These are phyloP conservation scores for Papiliotrema flavescens DNA, from an alignment of 1,284 basidiomycete species.

Conservation along the genomic window DNA sequence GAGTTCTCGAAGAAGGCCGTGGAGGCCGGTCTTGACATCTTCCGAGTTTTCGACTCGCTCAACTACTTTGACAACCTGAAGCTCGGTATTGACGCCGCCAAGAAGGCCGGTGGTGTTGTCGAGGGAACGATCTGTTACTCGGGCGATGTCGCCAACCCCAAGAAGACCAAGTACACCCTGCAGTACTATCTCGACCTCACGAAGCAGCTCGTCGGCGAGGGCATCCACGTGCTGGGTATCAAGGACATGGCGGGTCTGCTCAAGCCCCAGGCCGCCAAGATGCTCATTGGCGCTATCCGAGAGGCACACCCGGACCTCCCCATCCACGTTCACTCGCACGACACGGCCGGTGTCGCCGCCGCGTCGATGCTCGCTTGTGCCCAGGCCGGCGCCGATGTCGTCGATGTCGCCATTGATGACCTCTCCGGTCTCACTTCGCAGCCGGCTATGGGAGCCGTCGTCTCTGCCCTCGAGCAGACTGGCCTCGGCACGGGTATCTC, in stretches of 20 bases:
- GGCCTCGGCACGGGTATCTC: slow-evolving; percentile 92
- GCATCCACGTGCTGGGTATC: slow-evolving; percentile 95
- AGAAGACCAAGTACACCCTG: slow-evolving; percentile 96
- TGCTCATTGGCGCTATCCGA: slow-evolving; percentile 93
- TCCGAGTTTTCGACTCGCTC: slow-evolving; percentile 98
- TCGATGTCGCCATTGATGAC: slow-evolving; percentile 98
- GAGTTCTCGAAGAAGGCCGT: slow-evolving; percentile 98
- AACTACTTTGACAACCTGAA: slow-evolving; percentile 97
- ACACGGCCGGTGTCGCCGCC: slow-evolving; percentile 96
- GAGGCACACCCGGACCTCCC: slow-evolving; percentile 95
- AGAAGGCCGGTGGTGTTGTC: slow-evolving; percentile 97
- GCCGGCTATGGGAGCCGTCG: slow-evolving; percentile 96
- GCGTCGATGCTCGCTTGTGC: slow-evolving; percentile 96
- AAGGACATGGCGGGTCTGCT: slow-evolving; percentile 99
- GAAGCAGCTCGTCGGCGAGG: slow-evolving; percentile 87
- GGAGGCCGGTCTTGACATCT: slow-evolving; percentile 98
- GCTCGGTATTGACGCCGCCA: slow-evolving; percentile 97
- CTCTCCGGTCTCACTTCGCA: slow-evolving; percentile 99
- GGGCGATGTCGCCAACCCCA: slow-evolving; percentile 92
- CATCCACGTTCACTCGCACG: slow-evolving; percentile 99
- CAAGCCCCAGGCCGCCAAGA: slow-evolving; percentile 87
- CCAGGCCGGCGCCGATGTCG: slow-evolving; percentile 92
- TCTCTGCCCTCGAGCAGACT: slow-evolving; percentile 92
- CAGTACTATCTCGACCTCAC: slow-evolving; percentile 98
- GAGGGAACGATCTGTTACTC: slow-evolving; percentile 99